phyloP scores from a whole-genome alignment of 495 filamentous ascomycete genomes.

The Sporormia fimetaria region DNA sequence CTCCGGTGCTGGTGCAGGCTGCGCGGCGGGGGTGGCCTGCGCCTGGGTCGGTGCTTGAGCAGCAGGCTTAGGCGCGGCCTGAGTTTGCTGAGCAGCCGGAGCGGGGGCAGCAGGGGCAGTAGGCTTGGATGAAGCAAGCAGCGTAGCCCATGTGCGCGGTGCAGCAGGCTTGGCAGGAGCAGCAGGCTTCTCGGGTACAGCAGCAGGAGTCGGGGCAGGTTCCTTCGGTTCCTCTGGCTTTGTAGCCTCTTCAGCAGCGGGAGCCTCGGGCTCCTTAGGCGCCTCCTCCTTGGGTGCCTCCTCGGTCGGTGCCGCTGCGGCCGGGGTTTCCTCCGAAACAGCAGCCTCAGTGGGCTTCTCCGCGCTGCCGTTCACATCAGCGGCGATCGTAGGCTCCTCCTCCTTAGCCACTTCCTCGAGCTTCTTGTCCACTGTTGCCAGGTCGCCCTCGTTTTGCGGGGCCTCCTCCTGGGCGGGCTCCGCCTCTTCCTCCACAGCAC shows the following conservation, averaged over 20 bases:
- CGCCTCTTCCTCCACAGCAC: slow-evolving; percentile 20
- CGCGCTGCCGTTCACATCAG: slow-evolving; percentile 26
- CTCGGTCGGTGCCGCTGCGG: slow-evolving; percentile 16
- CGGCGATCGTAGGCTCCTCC: slow-evolving; percentile 17
- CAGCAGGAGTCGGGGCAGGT: slow-evolving; percentile 47
- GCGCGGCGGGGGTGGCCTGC: slow-evolving; percentile 18
- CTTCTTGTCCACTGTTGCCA: slow-evolving; percentile 45
- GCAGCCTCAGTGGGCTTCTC: slow-evolving; percentile 21
- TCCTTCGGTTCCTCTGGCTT: slow-evolving; percentile 48
- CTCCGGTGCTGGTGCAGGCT: slow-evolving; percentile 36
- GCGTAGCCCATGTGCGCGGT: slow-evolving; percentile 86
- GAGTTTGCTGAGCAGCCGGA: slow-evolving; percentile 12
- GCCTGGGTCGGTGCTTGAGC: slow-evolving; percentile 14
- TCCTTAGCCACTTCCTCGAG: slow-evolving; percentile 38
- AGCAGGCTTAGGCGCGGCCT: slow-evolving; percentile 24
- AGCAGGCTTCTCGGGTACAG: slow-evolving; percentile 31
- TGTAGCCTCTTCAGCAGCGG: slow-evolving; percentile 29
- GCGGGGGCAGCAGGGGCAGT: slow-evolving; percentile 32
- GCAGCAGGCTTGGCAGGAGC: slow-evolving; percentile 39
- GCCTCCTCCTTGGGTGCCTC: slow-evolving; percentile 27
- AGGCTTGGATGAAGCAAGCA: slow-evolving; percentile 45
- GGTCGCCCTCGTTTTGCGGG: slow-evolving; percentile 34
- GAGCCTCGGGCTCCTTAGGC: slow-evolving; percentile 28
- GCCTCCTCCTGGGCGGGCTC: slow-evolving; percentile 31
- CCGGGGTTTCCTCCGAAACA: slow-evolving; percentile 21